Percentiles rank a stretch among this genome's conserved stretches.
Conservation (phyloP, 2,329 filamentous ascomycete species). For the Amauroascus niger region DNA sequence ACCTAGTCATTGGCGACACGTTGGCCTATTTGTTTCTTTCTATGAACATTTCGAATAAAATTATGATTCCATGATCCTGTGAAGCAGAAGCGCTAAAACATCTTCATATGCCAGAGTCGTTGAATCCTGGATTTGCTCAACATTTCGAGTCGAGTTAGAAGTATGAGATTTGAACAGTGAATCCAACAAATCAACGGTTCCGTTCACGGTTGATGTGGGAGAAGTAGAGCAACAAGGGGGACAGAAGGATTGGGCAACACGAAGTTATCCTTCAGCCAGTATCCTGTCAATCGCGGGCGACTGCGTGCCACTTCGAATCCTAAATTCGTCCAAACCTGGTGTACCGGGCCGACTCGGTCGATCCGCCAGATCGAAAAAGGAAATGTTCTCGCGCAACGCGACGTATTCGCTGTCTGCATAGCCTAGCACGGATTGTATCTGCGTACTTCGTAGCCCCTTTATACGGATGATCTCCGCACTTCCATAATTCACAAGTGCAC, state of each 20-base stretch:
- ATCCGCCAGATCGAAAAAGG: constrained; percentile 47
- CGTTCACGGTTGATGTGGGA: not conserved
- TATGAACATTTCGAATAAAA: not conserved
- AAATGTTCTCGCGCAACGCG: constrained; percentile 77
- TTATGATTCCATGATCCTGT: not conserved
- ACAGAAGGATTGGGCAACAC: not conserved
- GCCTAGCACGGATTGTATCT: constrained; percentile 70
- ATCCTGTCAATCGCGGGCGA: not conserved
- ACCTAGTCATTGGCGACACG: too few relatives aligned
- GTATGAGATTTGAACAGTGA: not conserved
- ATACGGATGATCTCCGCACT: constrained; percentile 72
- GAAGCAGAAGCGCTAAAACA: not conserved
- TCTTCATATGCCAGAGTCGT: not conserved
- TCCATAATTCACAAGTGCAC: constrained; percentile 89
- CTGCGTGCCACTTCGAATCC: constrained; percentile 10
- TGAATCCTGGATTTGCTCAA: not conserved
- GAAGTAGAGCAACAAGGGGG: not conserved
- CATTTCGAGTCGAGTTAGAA: not conserved
- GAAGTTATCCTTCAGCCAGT: not conserved
- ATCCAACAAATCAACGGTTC: not conserved
- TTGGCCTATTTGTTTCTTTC: not conserved
- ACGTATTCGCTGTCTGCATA: constrained; percentile 96
- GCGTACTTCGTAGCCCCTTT: constrained; percentile 69
- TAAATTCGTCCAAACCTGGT: constrained; percentile 21
- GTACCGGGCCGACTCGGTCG: constrained; percentile 19